Evolutionary conservation across 805 yeast species (phyloP).

Genomic region (Pichia exigua): DNA sequence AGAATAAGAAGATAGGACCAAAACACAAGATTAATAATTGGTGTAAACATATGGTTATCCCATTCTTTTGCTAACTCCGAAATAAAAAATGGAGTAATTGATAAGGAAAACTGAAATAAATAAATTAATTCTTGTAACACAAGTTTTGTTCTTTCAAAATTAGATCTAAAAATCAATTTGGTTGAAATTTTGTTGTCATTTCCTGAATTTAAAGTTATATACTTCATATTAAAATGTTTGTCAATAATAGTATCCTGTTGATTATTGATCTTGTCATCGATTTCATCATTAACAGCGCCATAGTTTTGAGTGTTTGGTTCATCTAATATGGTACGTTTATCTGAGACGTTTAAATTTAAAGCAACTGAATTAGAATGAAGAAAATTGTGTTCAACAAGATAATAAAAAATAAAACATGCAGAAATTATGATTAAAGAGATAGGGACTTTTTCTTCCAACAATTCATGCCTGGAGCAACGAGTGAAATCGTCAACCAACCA

Average conservation of each 20-base stretch:
- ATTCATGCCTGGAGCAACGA: slow-evolving; percentile 33
- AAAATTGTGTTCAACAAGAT: background rate
- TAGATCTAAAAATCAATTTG: slow-evolving; percentile 40
- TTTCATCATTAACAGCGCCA: background rate
- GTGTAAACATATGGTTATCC: slow-evolving; percentile 12
- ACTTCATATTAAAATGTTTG: slow-evolving; percentile 59
- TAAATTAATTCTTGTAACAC: slow-evolving; percentile 37
- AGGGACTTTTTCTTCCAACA: slow-evolving; percentile 25
- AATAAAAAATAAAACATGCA: slow-evolving; percentile 18
- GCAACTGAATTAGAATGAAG: background rate
- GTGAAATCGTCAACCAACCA: slow-evolving; percentile 41
- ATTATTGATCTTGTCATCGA: background rate
- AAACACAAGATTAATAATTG: slow-evolving; percentile 25
- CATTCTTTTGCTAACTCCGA: slow-evolving; percentile 30
- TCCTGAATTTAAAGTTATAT: slow-evolving; percentile 42
- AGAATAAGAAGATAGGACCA: slow-evolving; percentile 40
- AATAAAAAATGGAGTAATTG: slow-evolving; percentile 29
- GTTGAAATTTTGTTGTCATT: slow-evolving; percentile 60
- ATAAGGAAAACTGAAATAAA: slow-evolving; percentile 29
- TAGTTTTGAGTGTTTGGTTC: background rate
- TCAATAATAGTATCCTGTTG: slow-evolving; percentile 19
- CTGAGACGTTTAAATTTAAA: background rate
- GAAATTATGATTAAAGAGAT: slow-evolving; percentile 28
- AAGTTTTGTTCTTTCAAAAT: slow-evolving; percentile 48
- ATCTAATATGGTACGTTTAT: background rate